Base-by-base conservation (phyloP, 768 basidiomycete species). In the Russula sp. region DNA sequence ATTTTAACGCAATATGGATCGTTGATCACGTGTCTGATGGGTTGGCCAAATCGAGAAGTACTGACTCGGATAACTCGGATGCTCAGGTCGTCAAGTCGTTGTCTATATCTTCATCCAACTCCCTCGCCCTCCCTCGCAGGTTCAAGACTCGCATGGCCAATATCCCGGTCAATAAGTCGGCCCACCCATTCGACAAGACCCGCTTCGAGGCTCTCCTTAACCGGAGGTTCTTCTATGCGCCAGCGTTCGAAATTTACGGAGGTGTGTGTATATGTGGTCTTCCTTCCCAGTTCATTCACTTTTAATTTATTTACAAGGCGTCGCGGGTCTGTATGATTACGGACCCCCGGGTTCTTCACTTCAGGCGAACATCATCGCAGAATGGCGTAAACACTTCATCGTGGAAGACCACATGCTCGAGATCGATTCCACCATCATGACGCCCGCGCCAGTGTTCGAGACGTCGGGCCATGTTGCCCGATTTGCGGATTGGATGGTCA, bases 401-500 rank as follows among this genome's bases (percentile, higher is more conserved):
- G 82, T 98, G 72, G 92, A 98, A 71, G 96, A 99, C 72, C 85
- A 91, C 77, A 99, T 98, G 97, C 87, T 96, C 70, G 96, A 98
- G 76, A 85, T 98, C 68, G 96, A 98, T 72, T 98, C 95, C 28
- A 98, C 97, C 44, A 88, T 97, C 77, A 97, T 98, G 88, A 98
- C 96, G 0, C 90, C 96, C 18, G 84, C 91, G 3, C 80, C 94
- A 14, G 95, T 98, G 11, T 95, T 98, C 73, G 95, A 97, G 76
- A 87, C 96, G 0, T 98, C 94, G 38, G 95, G 97, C 32, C 97
- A 98, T 77, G 96, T 98, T 65, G 95, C 94, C 49, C 86, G 95
- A 69, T 99, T 98, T 73, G 92, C 96, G 6, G 97, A 99, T 73
- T 99, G 95, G 96, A 98, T 98, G 96, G 92, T 93, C 72, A 97